Conservation (phyloP, 1,139 yeast genomes). For the Candida smagusa region DNA sequence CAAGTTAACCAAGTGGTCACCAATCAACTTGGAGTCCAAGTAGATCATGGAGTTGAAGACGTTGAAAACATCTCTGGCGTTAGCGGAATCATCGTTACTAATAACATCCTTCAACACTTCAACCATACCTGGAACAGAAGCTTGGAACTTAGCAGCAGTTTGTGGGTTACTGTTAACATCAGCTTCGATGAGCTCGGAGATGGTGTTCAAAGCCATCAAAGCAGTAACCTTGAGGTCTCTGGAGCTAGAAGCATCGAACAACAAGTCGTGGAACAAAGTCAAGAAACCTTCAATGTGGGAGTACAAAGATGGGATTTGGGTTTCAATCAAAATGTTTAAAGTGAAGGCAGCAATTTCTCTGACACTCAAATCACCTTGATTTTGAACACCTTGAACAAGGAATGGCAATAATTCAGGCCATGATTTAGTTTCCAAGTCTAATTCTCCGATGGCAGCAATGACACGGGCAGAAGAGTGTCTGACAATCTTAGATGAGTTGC, state of each 20-base stretch:
- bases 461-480: slow-evolving; percentile 91
- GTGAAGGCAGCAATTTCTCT: slow-evolving; percentile 87
- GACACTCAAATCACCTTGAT: slow-evolving; percentile 48
- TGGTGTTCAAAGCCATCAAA: slow-evolving; percentile 75
- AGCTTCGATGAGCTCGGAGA: slow-evolving; percentile 66
- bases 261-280: slow-evolving; percentile 62
- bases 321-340: slow-evolving; percentile 73
- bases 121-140: slow-evolving; percentile 76
- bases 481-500: slow-evolving; percentile 52
- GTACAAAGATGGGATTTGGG: slow-evolving; percentile 61
- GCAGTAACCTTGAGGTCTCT: slow-evolving; percentile 79
- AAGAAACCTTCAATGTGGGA: slow-evolving; percentile 66
- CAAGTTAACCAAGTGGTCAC: slow-evolving; percentile 69
- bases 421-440: slow-evolving; percentile 59
- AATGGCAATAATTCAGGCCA: slow-evolving; percentile 82
- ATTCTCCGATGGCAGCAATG: slow-evolving; percentile 78
- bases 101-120: slow-evolving; percentile 77
- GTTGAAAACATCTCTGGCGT: slow-evolving; percentile 76
- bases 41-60: slow-evolving; percentile 78
- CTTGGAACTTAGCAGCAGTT: slow-evolving; percentile 58
- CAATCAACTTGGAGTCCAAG: slow-evolving; percentile 74
- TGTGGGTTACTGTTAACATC: slow-evolving; percentile 44
- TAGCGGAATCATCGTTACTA: slow-evolving; percentile 64
- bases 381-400: slow-evolving; percentile 68
- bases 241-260: slow-evolving; percentile 58